Evolutionary conservation across 345 rosid genomes (phyloP), one percentile per base, ranked within the genome.

Genomic region (Abelmoschus esculentus): DNA sequence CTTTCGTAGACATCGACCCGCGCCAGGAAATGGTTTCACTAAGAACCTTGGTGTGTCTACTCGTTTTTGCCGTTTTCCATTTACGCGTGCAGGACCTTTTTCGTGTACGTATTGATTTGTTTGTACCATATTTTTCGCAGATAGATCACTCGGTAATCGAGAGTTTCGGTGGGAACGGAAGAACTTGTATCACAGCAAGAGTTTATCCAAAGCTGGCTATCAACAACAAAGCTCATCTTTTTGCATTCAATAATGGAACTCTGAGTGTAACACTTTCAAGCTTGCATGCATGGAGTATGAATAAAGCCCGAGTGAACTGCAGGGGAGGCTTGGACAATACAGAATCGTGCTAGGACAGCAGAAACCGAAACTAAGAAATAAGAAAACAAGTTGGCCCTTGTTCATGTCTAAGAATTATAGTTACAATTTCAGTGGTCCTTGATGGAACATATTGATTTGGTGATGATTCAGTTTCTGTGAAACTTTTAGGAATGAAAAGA

Each of bases 11-110:
- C 76, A 72, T 86, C 14, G 85, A 84, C 72, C 83, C 82, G 56
- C 66, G 54, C 49, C 77, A 67, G 4, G 84, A 76, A 61, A 82
- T 79, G 78, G 77, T 87, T 67, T 83, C 85, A 38, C 72, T 87
- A 67, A 80, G 86, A 74, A 81, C 82, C 75, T 80, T 85, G 86
- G 89, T 87, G 73, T 22, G 83, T 44, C 66, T 19, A 11, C 26
- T 46, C 17, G 18, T 13, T 18, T 19, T 63, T 26, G 22, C 68
- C n/a, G 15, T 11, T 4, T 17, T 28, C 26, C 2, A 46, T 26
- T 47, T 47, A 2, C 46, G 5, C 6, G 0, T 17, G 44, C 34
- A 44, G 7, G 28, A 6, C 52, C 67, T 42, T 42, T 11, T 12
- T 7, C 26, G 46, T 15, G 15, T 18, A 2, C 36, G 5, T 2